Evolutionary conservation across 2,329 filamentous ascomycete genomes (phyloP).

Genomic region (Penicillium crustosum): DNA sequence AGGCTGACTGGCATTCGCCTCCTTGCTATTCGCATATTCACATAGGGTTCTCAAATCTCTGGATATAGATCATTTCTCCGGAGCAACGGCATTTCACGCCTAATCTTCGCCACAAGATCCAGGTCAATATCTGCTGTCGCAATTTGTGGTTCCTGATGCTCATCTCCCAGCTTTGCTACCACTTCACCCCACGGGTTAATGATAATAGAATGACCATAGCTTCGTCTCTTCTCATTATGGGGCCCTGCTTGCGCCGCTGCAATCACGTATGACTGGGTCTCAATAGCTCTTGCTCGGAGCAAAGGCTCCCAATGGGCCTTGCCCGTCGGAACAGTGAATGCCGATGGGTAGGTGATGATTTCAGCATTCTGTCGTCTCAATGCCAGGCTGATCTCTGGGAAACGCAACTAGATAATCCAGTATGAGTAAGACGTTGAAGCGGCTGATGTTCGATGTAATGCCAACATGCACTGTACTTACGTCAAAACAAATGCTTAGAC

Average conservation of each 20-base stretch:
- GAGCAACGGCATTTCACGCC: constrained; percentile 57
- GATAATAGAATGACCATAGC: constrained; percentile 83
- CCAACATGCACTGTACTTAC: constrained; percentile 34
- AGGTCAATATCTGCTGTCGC: constrained; percentile 57
- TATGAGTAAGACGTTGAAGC: neutral
- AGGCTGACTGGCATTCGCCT: neutral
- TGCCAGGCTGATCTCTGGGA: constrained; percentile 70
- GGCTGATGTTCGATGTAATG: neutral
- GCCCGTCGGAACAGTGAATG: constrained; percentile 85
- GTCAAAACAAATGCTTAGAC: constrained; percentile 86
- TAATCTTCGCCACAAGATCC: constrained; percentile 52
- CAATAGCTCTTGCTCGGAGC: constrained; percentile 77
- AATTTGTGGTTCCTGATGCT: constrained; percentile 47
- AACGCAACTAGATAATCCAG: constrained; percentile 59
- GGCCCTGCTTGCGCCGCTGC: constrained; percentile 79
- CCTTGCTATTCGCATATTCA: neutral
- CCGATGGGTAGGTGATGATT: constrained; percentile 81
- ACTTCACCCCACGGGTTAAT: constrained; percentile 85
- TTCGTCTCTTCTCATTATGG: constrained; percentile 73
- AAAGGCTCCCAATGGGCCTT: constrained; percentile 81
- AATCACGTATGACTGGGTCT: constrained; percentile 83
- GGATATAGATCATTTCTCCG: constrained; percentile 55
- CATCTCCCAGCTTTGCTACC: constrained; percentile 60
- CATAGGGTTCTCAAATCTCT: constrained; percentile 30
- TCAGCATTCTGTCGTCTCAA: constrained; percentile 68